Evolutionary conservation across 2,329 filamentous ascomycete species (phyloP), one percentile per base, ranked within the genome.

Genomic region (Pestalotiopsis fici): DNA sequence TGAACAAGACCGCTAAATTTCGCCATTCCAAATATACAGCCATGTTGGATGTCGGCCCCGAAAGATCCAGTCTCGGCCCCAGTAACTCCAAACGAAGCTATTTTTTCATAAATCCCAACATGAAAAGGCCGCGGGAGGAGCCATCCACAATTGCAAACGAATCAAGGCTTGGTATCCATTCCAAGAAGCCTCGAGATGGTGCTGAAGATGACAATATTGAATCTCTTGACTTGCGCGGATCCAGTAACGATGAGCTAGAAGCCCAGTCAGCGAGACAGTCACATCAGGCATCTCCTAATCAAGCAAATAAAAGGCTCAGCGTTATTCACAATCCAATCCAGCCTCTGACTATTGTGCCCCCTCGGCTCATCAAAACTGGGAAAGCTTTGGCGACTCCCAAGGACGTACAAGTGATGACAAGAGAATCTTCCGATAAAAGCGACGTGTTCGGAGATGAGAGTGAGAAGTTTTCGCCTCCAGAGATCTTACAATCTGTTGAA

Each of bases 391-490:
- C 21, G 4, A n/a, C 12, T 5, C n/a, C 23, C 28, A 11, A 56
- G 12, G 31, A 3, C 15, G 28, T 9, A 57, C 23, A 55, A 9
- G 13, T 27, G 18, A 59, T 27, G 9, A 12, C 64, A 15, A 7
- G 9, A 31, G 31, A 60, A 15, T 64, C 61, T 1, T 18, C 65
- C n/a, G 67, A 68, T 27, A 68, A 65, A 27, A 68, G 65, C 18
- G 67, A 72, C n/a, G 39, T 67, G 1, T 69, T 71, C 28, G 65
- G 62, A 28, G 63, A 65, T 28, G 69, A 60, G 56, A 70, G 68
- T 64, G 73, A 71, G 3, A 73, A 76, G 27, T 66, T 75, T 4
- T 74, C 74, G 39, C 71, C 74, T n/a, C 64, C 73, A 9, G 70
- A 67, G 2, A 12, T 76, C 31, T 39, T 74, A 4, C 39, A 35